Conservation (phyloP, 1,284 basidiomycete genomes). For the Ceratobasidium sp. region DNA sequence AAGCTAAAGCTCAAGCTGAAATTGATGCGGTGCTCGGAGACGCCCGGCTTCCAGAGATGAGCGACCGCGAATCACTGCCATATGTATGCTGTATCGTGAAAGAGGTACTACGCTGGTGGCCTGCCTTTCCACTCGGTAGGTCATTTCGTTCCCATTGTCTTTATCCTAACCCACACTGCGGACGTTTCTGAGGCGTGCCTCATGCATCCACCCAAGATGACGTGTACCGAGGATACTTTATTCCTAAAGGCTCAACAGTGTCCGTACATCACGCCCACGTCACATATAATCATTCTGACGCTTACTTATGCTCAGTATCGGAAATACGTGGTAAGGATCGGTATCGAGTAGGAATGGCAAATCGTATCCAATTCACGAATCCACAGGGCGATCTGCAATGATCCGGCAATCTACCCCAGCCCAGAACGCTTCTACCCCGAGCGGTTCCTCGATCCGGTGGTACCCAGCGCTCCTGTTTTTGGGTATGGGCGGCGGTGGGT, state of each 20-base stretch:
- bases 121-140: conserved; percentile 22
- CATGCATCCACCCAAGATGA: conserved; percentile 39
- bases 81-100: conserved; percentile 23
- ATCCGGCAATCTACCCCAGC: conserved; percentile 37
- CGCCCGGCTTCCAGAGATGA: conserved; percentile 18
- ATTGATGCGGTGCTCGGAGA: conserved; percentile 44
- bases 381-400: conserved; percentile 36
- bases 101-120: conserved; percentile 24
- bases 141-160: neutral
- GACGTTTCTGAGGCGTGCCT: conserved; percentile 25
- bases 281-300: neutral
- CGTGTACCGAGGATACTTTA: conserved; percentile 39
- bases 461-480: conserved; percentile 11
- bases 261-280: neutral
- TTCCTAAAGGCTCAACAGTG: conserved; percentile 41
- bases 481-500: conserved; percentile 12
- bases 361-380: neutral
- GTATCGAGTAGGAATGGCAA: neutral
- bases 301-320: neutral
- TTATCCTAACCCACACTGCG: neutral
- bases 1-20: conserved; percentile 43
- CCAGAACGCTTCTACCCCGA: conserved; percentile 40
- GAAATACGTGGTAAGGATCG: conserved; percentile 5
- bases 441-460: conserved; percentile 38
- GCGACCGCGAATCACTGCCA: neutral